Percentiles rank a stretch among this genome's conserved stretches.
phyloP scores from a whole-genome alignment of 257 asterid genomes.

The Scutellaria barbata region DNA sequence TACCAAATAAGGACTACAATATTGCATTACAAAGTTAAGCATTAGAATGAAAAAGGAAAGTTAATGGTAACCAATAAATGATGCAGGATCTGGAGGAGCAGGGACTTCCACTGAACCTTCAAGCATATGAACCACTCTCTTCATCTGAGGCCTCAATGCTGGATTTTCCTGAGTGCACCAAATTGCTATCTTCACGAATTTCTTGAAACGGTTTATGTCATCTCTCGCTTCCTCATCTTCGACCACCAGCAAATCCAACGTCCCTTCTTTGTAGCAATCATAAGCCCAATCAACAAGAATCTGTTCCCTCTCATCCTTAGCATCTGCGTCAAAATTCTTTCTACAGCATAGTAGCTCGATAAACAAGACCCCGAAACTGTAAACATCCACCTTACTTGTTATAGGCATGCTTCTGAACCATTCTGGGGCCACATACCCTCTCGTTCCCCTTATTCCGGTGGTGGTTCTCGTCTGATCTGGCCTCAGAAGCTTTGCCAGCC shows the following conservation, averaged over 20 bases:
- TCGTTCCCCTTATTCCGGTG: slow-evolving; percentile 47
- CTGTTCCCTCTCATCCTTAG: neutral
- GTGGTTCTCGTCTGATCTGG: slow-evolving; percentile 42
- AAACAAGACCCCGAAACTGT: slow-evolving; percentile 40
- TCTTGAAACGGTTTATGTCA: slow-evolving; percentile 29
- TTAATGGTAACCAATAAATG: slow-evolving; percentile 23
- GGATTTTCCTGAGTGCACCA: slow-evolving; percentile 54
- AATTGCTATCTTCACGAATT: slow-evolving; percentile 37
- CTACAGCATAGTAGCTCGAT: slow-evolving; percentile 40
- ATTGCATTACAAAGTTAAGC: neutral
- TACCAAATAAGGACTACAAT: no score
- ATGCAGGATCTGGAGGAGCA: slow-evolving; percentile 37
- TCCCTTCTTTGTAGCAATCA: slow-evolving; percentile 34
- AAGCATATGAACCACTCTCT: slow-evolving; percentile 46
- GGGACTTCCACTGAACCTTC: slow-evolving; percentile 42
- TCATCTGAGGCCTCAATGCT: slow-evolving; percentile 50
- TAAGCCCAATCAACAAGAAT: slow-evolving; percentile 41
- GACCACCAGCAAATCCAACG: neutral
- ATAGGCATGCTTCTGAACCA: slow-evolving; percentile 46
- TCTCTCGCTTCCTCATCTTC: slow-evolving; percentile 29
- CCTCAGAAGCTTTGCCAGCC: slow-evolving; percentile 48
- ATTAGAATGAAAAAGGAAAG: neutral
- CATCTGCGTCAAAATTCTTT: neutral
- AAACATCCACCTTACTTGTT: slow-evolving; percentile 42
- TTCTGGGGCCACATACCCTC: slow-evolving; percentile 55